phyloP scores from a whole-genome alignment of 768 basidiomycete genomes.

The Royoungia palumana region DNA sequence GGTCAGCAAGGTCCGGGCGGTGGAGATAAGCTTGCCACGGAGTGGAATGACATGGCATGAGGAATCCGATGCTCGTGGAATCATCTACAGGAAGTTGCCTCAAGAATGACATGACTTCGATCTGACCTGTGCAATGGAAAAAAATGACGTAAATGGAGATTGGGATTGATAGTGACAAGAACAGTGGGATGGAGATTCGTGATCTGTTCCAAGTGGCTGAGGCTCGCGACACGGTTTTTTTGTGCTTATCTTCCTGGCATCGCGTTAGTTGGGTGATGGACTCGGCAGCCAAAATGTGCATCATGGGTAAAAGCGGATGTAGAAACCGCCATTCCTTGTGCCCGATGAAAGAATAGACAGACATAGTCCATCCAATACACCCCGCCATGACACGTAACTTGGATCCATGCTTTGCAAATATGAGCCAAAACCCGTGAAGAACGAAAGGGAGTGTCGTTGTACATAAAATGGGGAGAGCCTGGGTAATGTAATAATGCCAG shows the following conservation, averaged over 20 bases:
- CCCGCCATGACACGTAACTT: constrained; percentile 45
- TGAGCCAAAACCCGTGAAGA: constrained; percentile 53
- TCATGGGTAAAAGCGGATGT: constrained; percentile 82
- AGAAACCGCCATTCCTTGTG: constrained; percentile 99
- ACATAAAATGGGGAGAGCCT: constrained; percentile 81
- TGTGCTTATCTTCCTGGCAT: background rate
- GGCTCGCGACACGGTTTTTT: background rate
- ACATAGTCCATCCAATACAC: constrained; percentile 57
- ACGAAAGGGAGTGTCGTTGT: constrained; percentile 71
- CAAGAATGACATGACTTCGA: constrained; percentile 69
- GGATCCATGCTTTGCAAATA: constrained; percentile 16
- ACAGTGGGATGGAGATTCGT: constrained; percentile 30
- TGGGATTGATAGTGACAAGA: constrained; percentile 56
- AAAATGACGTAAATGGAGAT: constrained; percentile 65
- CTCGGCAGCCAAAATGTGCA: constrained; percentile 76
- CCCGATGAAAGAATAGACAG: constrained; percentile 71
- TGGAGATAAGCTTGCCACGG: constrained; percentile 91
- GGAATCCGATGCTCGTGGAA: constrained; percentile 64
- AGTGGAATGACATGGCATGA: constrained; percentile 97
- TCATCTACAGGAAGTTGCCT: constrained; percentile 48
- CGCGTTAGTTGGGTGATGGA: constrained; percentile 54
- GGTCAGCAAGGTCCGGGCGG: constrained; percentile 52
- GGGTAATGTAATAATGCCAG: constrained; percentile 87
- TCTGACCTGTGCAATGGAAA: constrained; percentile 78
- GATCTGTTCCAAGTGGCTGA: constrained; percentile 14